Percentiles rank a stretch among this genome's conserved stretches.
Evolutionary conservation across 2,329 filamentous ascomycete genomes (phyloP).

Genomic region (Cytospora chrysosperma): DNA sequence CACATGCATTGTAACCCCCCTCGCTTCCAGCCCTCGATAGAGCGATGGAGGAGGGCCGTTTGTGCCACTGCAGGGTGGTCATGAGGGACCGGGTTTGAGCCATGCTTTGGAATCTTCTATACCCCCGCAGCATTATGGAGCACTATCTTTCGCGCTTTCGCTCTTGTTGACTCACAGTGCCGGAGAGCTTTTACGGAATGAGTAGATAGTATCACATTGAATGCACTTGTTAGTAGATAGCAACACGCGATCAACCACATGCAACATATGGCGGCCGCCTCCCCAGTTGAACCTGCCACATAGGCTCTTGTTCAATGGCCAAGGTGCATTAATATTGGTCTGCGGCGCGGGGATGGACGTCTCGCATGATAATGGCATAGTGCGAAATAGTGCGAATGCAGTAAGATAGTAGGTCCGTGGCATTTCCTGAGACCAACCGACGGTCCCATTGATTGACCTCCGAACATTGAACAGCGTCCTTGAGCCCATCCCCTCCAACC

Average conservation of each 20-base stretch:
- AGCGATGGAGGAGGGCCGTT: not conserved
- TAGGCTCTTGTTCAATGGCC: too few species aligned
- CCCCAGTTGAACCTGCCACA: too few species aligned
- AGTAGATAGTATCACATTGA: not conserved
- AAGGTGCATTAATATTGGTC: too few species aligned
- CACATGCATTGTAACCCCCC: not conserved
- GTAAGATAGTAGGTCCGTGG: too few species aligned
- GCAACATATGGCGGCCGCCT: too few species aligned
- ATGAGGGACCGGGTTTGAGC: not conserved
- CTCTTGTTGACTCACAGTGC: not conserved
- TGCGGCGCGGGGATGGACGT: too few species aligned
- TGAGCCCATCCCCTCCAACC: too few species aligned
- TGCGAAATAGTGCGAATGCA: too few species aligned
- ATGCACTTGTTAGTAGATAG: not conserved
- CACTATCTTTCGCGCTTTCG: conserved; percentile 6
- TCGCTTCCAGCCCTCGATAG: not conserved
- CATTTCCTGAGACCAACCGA: too few species aligned
- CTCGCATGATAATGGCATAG: too few species aligned
- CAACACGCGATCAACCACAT: not conserved
- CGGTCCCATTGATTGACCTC: too few species aligned
- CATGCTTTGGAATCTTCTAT: not conserved
- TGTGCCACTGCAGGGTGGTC: not conserved
- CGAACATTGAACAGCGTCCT: too few species aligned
- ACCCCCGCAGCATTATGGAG: not conserved
- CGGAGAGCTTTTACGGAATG: not conserved